phyloP scores from a whole-genome alignment of 2,329 filamentous ascomycete genomes.

The Ustulina deusta region DNA sequence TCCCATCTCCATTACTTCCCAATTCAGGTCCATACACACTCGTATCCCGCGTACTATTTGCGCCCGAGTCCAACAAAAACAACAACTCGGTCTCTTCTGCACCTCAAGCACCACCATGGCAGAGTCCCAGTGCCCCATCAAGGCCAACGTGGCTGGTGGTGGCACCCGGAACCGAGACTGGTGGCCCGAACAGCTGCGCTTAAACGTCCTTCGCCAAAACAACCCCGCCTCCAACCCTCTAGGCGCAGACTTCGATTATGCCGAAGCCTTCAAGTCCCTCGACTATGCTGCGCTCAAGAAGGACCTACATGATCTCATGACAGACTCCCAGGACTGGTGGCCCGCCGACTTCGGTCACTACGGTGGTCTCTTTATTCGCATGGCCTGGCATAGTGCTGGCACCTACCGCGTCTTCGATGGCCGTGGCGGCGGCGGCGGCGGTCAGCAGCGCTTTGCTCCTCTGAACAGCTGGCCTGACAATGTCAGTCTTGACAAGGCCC shows the following conservation, averaged over 20 bases:
- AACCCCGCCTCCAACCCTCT: slow-evolving; percentile 72
- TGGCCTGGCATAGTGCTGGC: slow-evolving; percentile 85
- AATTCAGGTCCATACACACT: neutral
- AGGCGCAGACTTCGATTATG: slow-evolving; percentile 77
- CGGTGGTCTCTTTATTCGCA: slow-evolving; percentile 81
- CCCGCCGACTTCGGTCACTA: slow-evolving; percentile 86
- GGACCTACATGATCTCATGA: slow-evolving; percentile 78
- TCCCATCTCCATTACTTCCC: neutral
- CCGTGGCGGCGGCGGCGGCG: slow-evolving; percentile 78
- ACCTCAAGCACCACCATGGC: slow-evolving; percentile 35
- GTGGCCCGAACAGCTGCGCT: slow-evolving; percentile 77
- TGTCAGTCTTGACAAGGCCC: slow-evolving; percentile 81
- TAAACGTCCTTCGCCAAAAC: slow-evolving; percentile 81
- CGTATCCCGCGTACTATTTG: slow-evolving; percentile 2
- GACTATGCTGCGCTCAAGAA: slow-evolving; percentile 80
- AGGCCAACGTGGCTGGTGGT: slow-evolving; percentile 64
- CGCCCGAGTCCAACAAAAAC: slow-evolving; percentile 4
- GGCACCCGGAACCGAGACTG: slow-evolving; percentile 78
- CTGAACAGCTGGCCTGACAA: slow-evolving; percentile 89
- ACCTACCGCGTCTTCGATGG: slow-evolving; percentile 82
- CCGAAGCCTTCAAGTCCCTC: slow-evolving; percentile 76
- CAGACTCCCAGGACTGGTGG: slow-evolving; percentile 84
- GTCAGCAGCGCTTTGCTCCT: slow-evolving; percentile 83
- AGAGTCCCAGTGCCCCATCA: slow-evolving; percentile 38
- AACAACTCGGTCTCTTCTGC: slow-evolving; percentile 1